Evolutionary conservation across 768 basidiomycete genomes (phyloP).

Genomic region (Boletellus ananiceps): DNA sequence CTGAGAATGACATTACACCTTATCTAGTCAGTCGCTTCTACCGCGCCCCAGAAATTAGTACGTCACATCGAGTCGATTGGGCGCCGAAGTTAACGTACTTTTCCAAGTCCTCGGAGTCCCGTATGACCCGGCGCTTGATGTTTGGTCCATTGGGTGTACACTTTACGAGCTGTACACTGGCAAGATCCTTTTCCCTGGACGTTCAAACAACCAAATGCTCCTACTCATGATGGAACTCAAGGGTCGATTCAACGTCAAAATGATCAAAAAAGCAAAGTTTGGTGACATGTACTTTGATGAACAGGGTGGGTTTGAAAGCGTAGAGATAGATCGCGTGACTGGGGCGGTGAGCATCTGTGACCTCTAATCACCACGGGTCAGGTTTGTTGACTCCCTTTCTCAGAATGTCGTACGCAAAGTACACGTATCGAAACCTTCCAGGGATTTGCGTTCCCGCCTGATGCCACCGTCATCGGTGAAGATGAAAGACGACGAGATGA

Average conservation of each 20-base stretch:
- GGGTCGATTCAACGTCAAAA: slow-evolving; percentile 87
- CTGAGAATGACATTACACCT: slow-evolving; percentile 95
- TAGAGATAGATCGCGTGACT: slow-evolving; percentile 81
- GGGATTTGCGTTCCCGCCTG: slow-evolving; percentile 77
- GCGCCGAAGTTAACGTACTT: slow-evolving; percentile 13
- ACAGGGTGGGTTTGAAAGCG: slow-evolving; percentile 76
- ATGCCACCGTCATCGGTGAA: slow-evolving; percentile 76
- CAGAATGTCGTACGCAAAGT: slow-evolving; percentile 81
- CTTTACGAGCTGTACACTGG: slow-evolving; percentile 94
- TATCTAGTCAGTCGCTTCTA: slow-evolving; percentile 98
- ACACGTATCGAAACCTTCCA: slow-evolving; percentile 74
- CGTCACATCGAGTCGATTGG: slow-evolving; percentile 25
- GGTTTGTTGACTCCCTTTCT: slow-evolving; percentile 15
- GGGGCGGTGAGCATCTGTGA: slow-evolving; percentile 59
- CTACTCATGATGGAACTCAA: slow-evolving; percentile 97
- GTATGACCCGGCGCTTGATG: slow-evolving; percentile 89
- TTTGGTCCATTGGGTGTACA: slow-evolving; percentile 98
- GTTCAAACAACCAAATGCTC: slow-evolving; percentile 97
- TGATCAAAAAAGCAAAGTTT: slow-evolving; percentile 94
- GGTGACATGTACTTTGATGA: slow-evolving; percentile 93
- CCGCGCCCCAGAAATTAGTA: slow-evolving; percentile 98
- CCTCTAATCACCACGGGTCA: not conserved
- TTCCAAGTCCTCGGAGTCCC: slow-evolving; percentile 84
- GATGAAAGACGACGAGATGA: slow-evolving; percentile 85
- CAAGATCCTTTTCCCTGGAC: slow-evolving; percentile 95